Conservation (phyloP, 2,329 filamentous ascomycete species). For the Fusarium fracticaudum region DNA sequence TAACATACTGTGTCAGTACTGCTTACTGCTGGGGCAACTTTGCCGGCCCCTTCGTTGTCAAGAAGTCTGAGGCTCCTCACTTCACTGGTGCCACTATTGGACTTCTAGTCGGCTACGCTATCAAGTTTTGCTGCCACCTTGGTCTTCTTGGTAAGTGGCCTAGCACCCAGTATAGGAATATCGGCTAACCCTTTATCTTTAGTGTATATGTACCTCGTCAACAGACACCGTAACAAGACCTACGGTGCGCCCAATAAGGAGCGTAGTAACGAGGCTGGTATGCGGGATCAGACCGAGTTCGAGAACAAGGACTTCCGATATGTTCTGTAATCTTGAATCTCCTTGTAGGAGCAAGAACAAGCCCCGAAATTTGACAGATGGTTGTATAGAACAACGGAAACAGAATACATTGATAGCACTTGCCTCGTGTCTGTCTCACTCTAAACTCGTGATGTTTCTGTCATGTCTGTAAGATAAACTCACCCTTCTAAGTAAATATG, state of each 20-base stretch:
- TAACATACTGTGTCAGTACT: background rate
- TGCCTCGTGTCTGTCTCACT: background rate
- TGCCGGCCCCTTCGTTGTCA: background rate
- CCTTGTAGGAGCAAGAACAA: background rate
- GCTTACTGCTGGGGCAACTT: conserved; percentile 10
- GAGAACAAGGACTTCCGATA: conserved; percentile 20
- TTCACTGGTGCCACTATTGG: background rate
- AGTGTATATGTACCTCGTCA: conserved; percentile 10
- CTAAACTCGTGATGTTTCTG: background rate
- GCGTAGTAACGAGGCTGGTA: conserved; percentile 17
- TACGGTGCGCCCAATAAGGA: conserved; percentile 12
- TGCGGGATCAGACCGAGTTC: conserved; percentile 19
- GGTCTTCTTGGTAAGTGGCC: background rate
- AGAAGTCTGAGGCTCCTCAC: background rate
- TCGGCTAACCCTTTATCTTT: background rate
- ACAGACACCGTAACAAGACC: conserved; percentile 7
- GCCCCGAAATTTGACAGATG: background rate
- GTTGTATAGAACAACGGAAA: background rate
- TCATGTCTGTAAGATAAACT: background rate
- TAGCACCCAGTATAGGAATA: accelerated
- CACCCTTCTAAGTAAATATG: background rate
- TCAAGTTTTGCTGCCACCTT: conserved; percentile 1
- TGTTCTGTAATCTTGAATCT: background rate
- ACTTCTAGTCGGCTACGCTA: background rate
- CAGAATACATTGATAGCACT: background rate